These are phyloP conservation scores for Micractinium sp. DNA, from an alignment of 139 green algal genomes.

Conservation along the genomic window DNA sequence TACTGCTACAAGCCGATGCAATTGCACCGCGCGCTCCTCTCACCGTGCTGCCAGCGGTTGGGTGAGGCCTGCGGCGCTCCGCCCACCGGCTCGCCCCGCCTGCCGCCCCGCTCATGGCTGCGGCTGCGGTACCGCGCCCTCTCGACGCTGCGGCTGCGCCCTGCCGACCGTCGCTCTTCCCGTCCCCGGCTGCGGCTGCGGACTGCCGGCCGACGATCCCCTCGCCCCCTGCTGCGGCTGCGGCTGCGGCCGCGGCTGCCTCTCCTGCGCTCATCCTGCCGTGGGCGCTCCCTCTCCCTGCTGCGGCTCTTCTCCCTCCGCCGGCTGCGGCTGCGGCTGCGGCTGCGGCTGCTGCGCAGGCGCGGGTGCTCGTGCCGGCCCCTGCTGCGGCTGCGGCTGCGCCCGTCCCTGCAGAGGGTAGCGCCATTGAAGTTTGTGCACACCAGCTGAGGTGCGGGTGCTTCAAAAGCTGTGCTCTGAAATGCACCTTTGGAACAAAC, in stretches of 20 bases:
- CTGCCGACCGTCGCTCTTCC: not conserved
- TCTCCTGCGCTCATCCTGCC: not conserved
- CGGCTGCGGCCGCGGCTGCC: not conserved
- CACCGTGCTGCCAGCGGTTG: conserved; percentile 8
- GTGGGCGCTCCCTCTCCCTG: not conserved
- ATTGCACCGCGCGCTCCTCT: not conserved
- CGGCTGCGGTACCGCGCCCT: not conserved
- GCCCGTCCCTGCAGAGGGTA: not conserved
- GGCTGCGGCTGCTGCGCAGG: not conserved
- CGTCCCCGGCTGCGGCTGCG: conserved; percentile 28
- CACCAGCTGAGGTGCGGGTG: not conserved
- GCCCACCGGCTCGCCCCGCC: not conserved
- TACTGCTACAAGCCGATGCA: not conserved
- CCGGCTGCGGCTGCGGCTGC: not conserved
- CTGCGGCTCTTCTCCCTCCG: not conserved
- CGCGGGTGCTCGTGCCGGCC: not conserved
- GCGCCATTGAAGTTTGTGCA: not conserved
- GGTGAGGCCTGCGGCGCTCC: not conserved
- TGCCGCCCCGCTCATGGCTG: conserved; percentile 11
- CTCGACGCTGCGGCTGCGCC: not conserved
- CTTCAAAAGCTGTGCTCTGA: too few relatives aligned
- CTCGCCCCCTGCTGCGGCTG: not conserved
- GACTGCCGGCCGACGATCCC: not conserved
- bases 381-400: conserved; percentile 9
- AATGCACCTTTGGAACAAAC: too few relatives aligned